These are phyloP conservation scores for Cryptococcus sp. DNA, from an alignment of 1,284 basidiomycete species.

Conservation along the genomic window DNA sequence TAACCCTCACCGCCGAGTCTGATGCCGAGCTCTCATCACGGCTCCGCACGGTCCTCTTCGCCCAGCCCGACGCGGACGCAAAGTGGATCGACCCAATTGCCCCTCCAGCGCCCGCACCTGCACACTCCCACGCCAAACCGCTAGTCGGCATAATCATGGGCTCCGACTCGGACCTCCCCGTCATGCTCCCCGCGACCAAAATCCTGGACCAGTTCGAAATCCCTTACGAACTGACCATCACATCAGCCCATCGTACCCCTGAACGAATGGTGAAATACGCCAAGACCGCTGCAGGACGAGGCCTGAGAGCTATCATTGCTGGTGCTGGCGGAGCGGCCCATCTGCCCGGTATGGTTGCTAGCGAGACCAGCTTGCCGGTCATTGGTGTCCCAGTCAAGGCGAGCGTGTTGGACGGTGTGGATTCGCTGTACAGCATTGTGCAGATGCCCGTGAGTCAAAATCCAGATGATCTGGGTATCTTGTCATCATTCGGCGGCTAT, in stretches of 20 bases:
- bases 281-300: slow-evolving; percentile 68
- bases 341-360: slow-evolving; percentile 96
- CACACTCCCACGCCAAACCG: slow-evolving; percentile 66
- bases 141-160: slow-evolving; percentile 98
- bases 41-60: slow-evolving; percentile 70
- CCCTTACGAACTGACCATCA: slow-evolving; percentile 93
- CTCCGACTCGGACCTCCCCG: slow-evolving; percentile 94
- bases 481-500: background rate
- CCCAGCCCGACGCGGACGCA: slow-evolving; percentile 61
- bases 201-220: slow-evolving; percentile 79
- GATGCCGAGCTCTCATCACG: slow-evolving; percentile 73
- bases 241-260: slow-evolving; percentile 94
- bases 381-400: slow-evolving; percentile 97
- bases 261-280: slow-evolving; percentile 84
- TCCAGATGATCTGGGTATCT: background rate
- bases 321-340: slow-evolving; percentile 98
- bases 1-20: slow-evolving; percentile 81
- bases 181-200: slow-evolving; percentile 85
- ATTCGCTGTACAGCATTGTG: slow-evolving; percentile 94
- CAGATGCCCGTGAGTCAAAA: slow-evolving; percentile 86
- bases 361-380: slow-evolving; percentile 88
- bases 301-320: slow-evolving; percentile 79
- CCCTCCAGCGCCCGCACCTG: slow-evolving; percentile 50
- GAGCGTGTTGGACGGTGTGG: slow-evolving; percentile 89
- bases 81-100: slow-evolving; percentile 60